Evolutionary conservation across 2,329 filamentous ascomycete species (phyloP).

Genomic region (Colletotrichum noveboracense): DNA sequence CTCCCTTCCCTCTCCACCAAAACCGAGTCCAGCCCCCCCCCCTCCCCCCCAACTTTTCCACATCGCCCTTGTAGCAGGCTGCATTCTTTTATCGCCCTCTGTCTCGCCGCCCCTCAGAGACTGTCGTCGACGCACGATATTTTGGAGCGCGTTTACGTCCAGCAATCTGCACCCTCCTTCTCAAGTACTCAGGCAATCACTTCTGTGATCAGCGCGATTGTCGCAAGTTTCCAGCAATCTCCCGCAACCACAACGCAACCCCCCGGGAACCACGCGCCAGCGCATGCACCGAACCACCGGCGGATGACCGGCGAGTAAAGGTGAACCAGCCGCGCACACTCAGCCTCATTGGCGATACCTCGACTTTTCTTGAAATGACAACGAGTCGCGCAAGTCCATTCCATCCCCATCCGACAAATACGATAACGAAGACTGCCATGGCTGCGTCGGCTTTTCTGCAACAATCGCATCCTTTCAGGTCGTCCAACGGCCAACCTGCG

Average conservation of each 20-base stretch:
- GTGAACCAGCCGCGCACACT: constrained; percentile 25
- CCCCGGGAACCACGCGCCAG: constrained; percentile 19
- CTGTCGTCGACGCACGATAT: neutral
- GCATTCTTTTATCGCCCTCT: constrained; percentile 5
- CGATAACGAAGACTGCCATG: constrained; percentile 43
- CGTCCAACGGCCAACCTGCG: constrained; percentile 39
- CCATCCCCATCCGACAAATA: constrained; percentile 29
- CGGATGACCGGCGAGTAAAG: constrained; percentile 33
- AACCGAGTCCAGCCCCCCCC: neutral
- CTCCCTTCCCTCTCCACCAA: neutral
- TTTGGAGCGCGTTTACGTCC: constrained; percentile 4
- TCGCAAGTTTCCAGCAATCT: neutral
- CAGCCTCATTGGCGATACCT: constrained; percentile 28
- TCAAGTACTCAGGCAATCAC: neutral
- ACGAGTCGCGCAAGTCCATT: constrained; percentile 38
- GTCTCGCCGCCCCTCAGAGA: constrained; percentile 3
- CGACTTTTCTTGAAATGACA: constrained; percentile 24
- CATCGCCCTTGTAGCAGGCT: constrained; percentile 11
- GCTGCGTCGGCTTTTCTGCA: constrained; percentile 48
- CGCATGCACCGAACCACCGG: constrained; percentile 31
- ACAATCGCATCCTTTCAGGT: constrained; percentile 43
- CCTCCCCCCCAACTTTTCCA: constrained; percentile 3
- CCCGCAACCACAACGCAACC: neutral
- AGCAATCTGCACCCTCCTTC: neutral
- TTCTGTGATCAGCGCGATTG: constrained; percentile 3